Conservation (phyloP, 495 filamentous ascomycete genomes). For the Neurospora sp. region DNA sequence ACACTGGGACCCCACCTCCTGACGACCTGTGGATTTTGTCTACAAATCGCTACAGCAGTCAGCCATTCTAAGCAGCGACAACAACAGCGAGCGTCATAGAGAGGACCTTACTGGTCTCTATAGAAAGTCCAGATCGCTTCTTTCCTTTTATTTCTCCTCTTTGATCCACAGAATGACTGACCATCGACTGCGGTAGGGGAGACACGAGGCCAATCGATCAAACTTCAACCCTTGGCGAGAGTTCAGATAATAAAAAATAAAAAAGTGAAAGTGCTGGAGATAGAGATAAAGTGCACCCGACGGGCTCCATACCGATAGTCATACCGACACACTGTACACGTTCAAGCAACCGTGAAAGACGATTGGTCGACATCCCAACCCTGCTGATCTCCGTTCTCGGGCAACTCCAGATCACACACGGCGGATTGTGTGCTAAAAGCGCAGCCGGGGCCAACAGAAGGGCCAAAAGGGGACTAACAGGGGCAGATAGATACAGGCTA, state of each 20-base stretch:
- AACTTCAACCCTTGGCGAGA: not conserved
- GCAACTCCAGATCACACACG: constrained; percentile 4
- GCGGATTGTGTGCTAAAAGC: not conserved
- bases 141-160: not conserved
- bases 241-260: not conserved
- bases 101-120: not conserved
- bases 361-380: constrained; percentile 16
- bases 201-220: not conserved
- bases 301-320: not conserved
- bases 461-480: not conserved
- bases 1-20: not conserved
- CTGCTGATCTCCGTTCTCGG: constrained; percentile 29
- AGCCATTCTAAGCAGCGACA: not conserved
- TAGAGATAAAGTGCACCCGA: not conserved
- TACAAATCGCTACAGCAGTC: not conserved
- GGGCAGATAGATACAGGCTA: not conserved
- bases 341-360: constrained; percentile 22
- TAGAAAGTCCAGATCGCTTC: not conserved
- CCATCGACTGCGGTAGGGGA: not conserved
- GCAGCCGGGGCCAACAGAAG: not conserved
- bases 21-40: not conserved
- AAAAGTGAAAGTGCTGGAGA: not conserved
- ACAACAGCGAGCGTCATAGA: not conserved
- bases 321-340: not conserved
- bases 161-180: not conserved